Base-by-base conservation (phyloP, 2,329 filamentous ascomycete species). In the Phyllosticta citriasiana region DNA sequence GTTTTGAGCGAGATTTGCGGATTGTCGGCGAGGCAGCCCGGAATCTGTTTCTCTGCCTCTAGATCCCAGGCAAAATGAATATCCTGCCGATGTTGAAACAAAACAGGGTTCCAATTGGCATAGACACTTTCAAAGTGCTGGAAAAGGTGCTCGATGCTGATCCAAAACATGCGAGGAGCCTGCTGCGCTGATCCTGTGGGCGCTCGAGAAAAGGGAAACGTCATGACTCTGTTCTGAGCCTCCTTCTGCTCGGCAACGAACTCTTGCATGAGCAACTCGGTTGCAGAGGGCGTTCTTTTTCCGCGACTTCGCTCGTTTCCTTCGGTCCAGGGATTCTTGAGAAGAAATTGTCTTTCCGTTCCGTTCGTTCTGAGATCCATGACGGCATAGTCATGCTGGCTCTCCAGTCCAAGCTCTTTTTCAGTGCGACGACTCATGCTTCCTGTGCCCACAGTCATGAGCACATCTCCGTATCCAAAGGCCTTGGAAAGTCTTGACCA, bases 311-410 rank as follows among this genome's bases (percentile, higher is more conserved):
- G 91, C 6, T 85, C 82, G 53, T 86, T 84, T 3, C 90, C 91
- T 69, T 92, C 86, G 57, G 88, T 88, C 94, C 94, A 99, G 2
- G 94, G 94, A 69, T 99, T 99, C 75, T 99, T 99, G 65, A 99
- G 82, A 0, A 97, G 80, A 57, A 97, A 78, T 57, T 87, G 81
- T 25, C 86, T 84, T 64, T 83, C 83, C 1, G 82, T 82, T 3
- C 81, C 79, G 2, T 79, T 78, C 63, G 89, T 86, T 66, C 81
- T 83, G 72, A 99, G 80, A 63, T 94, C 87, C 58, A 97, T 79
- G 3, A 99, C 86, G 2, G 91, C 92, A 72, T 99, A 99, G 72
- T 97, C 93, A 72, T 99, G 94, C 71, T 96, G 88, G 19, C 89
- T 88, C 22, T 91, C 89, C 7, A 99, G 79, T 0, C 94, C 94